Conservation (phyloP, 2,329 filamentous ascomycete species). For the Neonectria punicea region DNA sequence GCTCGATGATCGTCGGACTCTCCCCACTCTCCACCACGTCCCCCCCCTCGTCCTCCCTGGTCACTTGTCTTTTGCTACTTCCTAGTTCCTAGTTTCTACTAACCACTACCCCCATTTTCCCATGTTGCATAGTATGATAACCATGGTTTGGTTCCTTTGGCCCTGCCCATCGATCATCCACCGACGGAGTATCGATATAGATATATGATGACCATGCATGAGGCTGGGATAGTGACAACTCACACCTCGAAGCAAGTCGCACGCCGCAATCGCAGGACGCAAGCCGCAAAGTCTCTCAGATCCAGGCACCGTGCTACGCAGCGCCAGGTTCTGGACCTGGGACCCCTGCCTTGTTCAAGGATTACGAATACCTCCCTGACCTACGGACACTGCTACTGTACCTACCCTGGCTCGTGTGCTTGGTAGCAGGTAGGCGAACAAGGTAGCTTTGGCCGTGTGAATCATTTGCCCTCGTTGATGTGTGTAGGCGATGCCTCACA, state of each 20-base stretch:
- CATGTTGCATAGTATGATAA: neutral
- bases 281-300: neutral
- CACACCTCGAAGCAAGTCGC: constrained; percentile 11
- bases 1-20: neutral
- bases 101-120: neutral
- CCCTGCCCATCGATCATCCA: neutral
- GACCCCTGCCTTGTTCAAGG: neutral
- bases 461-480: neutral
- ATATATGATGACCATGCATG: constrained; percentile 18
- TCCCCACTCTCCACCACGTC: neutral
- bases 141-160: neutral
- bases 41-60: neutral
- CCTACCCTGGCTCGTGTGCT: neutral
- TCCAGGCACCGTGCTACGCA: constrained; percentile 11
- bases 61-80: neutral
- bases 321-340: neutral
- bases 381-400: neutral
- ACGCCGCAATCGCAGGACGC: neutral
- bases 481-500: neutral
- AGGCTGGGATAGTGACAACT: constrained; percentile 18
- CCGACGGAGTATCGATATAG: constrained; percentile 1
- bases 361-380: neutral
- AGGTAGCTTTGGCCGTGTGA: neutral
- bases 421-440: neutral
- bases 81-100: neutral